Conservation (phyloP, 2,329 filamentous ascomycete genomes). For the Microdochium nivale region DNA sequence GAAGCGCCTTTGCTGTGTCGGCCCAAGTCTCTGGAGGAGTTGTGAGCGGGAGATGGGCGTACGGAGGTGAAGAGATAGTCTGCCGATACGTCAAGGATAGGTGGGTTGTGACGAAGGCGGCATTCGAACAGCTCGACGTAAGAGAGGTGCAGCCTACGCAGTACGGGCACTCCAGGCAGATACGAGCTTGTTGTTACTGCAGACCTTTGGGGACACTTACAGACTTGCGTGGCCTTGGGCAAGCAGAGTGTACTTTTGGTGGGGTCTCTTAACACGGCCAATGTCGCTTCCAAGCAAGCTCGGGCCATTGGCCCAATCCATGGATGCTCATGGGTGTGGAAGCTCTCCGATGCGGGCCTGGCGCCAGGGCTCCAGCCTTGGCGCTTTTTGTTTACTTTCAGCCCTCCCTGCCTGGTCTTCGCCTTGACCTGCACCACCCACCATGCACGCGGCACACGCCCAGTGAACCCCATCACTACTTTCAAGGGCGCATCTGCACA, state of each 20-base stretch:
- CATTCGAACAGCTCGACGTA: not conserved
- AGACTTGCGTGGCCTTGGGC: not conserved
- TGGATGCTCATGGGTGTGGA: not conserved
- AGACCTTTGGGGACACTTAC: not conserved
- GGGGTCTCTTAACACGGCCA: not conserved
- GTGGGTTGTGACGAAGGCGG: not conserved
- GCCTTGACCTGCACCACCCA: no score
- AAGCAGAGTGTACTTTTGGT: not conserved
- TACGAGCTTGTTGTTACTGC: not conserved
- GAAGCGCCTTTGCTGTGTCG: not conserved
- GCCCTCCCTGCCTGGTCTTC: not conserved
- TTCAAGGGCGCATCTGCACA: constrained; percentile 5
- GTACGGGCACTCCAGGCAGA: not conserved
- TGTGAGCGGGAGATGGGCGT: not conserved
- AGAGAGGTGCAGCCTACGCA: not conserved
- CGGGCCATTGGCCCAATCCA: not conserved
- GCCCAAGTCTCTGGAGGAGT: not conserved
- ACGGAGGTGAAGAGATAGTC: not conserved
- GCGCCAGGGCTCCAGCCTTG: not conserved
- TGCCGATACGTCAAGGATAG: not conserved
- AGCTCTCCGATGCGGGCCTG: not conserved
- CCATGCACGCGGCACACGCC: not conserved
- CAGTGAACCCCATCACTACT: constrained; percentile 8
- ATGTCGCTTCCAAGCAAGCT: not conserved
- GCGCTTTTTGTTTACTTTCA: constrained; percentile 1